phyloP scores from a whole-genome alignment of 2,329 filamentous ascomycete species.

The Phialophora macrospora region DNA sequence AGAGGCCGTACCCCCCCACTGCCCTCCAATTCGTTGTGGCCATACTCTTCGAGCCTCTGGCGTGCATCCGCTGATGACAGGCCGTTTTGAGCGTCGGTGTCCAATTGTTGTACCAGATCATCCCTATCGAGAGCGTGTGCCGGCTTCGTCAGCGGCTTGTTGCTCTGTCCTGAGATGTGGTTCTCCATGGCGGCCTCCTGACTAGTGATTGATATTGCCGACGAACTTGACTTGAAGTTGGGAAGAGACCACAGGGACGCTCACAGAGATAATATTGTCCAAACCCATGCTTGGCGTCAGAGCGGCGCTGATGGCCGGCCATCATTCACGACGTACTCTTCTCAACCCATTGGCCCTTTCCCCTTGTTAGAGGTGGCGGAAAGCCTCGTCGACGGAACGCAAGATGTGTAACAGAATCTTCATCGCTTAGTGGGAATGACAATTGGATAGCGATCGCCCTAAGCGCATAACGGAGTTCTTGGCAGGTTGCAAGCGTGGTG shows the following conservation, averaged over 20 bases:
- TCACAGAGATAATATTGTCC: not conserved
- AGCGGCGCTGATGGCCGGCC: not conserved
- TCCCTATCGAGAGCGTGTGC: conserved; percentile 66
- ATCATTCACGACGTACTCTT: not conserved
- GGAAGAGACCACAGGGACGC: not conserved
- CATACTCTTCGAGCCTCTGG: conserved; percentile 61
- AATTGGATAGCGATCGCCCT: not conserved
- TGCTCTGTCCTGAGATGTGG: conserved; percentile 54
- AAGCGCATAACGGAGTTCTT: not conserved
- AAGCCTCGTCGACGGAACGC: not conserved
- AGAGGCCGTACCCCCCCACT: conserved; percentile 70
- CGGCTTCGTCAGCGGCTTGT: conserved; percentile 63
- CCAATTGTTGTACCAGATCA: conserved; percentile 60
- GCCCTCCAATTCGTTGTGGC: conserved; percentile 69
- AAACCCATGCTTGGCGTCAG: not conserved
- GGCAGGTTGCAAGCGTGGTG: not conserved
- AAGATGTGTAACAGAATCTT: not conserved
- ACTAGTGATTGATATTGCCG: not conserved
- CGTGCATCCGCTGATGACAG: conserved; percentile 61
- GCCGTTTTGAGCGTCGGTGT: conserved; percentile 57
- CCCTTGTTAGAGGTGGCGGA: not conserved
- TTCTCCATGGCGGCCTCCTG: conserved; percentile 29
- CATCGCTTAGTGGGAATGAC: not conserved
- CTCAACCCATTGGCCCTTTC: not conserved
- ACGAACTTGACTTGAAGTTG: not conserved